These are phyloP conservation scores for Komagataella kurtzmanii DNA, from an alignment of 805 yeast genomes.

Conservation along the genomic window DNA sequence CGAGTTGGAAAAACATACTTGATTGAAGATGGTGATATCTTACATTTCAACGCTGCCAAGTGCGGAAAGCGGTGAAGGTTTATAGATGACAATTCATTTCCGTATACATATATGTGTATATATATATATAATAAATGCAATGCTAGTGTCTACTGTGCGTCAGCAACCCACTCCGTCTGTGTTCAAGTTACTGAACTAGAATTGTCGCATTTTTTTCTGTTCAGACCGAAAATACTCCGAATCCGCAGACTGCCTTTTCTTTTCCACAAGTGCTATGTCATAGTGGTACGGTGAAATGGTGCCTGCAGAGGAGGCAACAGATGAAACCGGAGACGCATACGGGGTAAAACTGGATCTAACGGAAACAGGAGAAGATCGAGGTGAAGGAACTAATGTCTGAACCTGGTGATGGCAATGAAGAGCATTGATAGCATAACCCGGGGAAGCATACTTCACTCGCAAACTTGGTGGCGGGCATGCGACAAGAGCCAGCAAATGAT, in stretches of 20 bases:
- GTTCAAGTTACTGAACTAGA: conserved; percentile 3
- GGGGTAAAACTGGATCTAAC: not conserved
- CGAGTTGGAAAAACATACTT: conserved; percentile 92
- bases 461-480: not conserved
- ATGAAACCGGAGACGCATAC: not conserved
- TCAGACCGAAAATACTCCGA: not conserved
- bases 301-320: not conserved
- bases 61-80: not conserved
- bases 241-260: not conserved
- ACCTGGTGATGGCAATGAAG: not conserved
- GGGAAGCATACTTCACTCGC: not conserved
- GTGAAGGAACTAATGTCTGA: not conserved
- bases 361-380: not conserved
- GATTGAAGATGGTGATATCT: conserved; percentile 90
- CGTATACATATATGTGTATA: not conserved
- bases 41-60: conserved; percentile 85
- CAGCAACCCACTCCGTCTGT: not conserved
- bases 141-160: not conserved
- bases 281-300: not conserved
- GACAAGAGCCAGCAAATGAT: not conserved
- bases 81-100: not conserved
- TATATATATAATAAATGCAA: not conserved
- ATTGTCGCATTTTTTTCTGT: conserved; percentile 3
- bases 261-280: conserved; percentile 3
- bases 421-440: not conserved